phyloP scores from a whole-genome alignment of 176 grass and related monocot species.

The Eremochloa ophiuroides region DNA sequence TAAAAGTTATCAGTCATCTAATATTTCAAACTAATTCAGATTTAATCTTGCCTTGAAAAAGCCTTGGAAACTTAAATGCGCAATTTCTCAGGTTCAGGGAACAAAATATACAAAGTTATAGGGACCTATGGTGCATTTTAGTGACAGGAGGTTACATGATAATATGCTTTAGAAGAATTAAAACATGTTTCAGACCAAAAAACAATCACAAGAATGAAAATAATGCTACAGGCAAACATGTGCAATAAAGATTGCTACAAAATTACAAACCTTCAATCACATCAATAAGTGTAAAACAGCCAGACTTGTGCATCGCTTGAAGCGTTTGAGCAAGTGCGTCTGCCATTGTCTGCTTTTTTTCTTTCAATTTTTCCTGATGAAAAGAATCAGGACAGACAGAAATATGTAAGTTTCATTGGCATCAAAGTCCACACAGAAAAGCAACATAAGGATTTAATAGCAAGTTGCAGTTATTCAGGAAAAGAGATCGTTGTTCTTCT shows the following conservation, averaged over 20 bases:
- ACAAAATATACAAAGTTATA: background rate
- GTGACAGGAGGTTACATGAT: background rate
- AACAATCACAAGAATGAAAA: background rate
- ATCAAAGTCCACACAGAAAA: background rate
- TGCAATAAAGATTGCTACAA: conserved; percentile 4
- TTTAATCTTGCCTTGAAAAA: background rate
- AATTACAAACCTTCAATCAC: conserved; percentile 78
- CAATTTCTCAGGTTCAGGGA: background rate
- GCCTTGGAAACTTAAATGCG: background rate
- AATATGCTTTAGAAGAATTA: background rate
- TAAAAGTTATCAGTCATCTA: background rate
- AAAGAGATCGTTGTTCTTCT: conserved; percentile 24
- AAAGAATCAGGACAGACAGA: background rate
- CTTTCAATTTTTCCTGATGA: conserved; percentile 94
- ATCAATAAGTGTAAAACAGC: conserved; percentile 81
- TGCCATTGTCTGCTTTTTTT: conserved; percentile 73
- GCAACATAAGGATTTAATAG: background rate
- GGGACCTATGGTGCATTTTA: background rate
- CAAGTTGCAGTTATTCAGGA: background rate
- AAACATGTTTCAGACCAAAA: background rate
- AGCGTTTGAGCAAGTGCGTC: conserved; percentile 87
- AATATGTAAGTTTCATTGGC: background rate
- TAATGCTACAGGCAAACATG: background rate
- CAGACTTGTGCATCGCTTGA: conserved; percentile 89
- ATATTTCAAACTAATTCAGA: background rate